phyloP scores from a whole-genome alignment of 257 asterid genomes.

The Rubia yunnanensis region DNA sequence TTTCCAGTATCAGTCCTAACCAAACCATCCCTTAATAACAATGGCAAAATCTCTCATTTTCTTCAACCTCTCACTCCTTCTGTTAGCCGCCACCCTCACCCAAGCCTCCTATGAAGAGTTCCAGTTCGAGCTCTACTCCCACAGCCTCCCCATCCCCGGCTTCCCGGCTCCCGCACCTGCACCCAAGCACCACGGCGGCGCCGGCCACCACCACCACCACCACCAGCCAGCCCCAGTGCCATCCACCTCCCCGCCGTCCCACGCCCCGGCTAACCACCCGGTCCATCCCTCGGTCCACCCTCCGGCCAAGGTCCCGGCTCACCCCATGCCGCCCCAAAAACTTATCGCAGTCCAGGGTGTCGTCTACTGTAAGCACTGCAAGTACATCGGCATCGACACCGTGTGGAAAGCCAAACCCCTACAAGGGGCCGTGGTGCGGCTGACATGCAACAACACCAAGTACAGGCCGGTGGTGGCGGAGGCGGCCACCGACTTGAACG shows the following conservation, averaged over 20 bases:
- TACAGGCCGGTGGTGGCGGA: background rate
- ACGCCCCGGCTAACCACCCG: background rate
- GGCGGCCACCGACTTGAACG: background rate
- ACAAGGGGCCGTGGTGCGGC: background rate
- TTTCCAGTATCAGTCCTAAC: no score
- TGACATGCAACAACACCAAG: background rate
- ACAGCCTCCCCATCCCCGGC: background rate
- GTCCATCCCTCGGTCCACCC: background rate
- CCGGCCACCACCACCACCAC: background rate
- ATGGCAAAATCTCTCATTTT: background rate
- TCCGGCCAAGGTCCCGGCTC: background rate
- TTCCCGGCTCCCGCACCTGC: background rate
- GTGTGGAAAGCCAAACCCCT: background rate
- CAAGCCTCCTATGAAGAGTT: background rate
- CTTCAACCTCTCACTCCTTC: background rate
- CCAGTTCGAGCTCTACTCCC: background rate
- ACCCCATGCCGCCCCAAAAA: background rate
- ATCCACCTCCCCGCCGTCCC: background rate
- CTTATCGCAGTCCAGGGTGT: background rate
- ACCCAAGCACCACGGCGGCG: background rate
- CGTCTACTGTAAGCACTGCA: background rate
- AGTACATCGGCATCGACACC: background rate
- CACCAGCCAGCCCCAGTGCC: background rate
- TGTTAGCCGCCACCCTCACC: background rate
- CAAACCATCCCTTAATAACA: background rate